Conservation (phyloP, 345 rosid species). For the Hypericum androsaemum region DNA sequence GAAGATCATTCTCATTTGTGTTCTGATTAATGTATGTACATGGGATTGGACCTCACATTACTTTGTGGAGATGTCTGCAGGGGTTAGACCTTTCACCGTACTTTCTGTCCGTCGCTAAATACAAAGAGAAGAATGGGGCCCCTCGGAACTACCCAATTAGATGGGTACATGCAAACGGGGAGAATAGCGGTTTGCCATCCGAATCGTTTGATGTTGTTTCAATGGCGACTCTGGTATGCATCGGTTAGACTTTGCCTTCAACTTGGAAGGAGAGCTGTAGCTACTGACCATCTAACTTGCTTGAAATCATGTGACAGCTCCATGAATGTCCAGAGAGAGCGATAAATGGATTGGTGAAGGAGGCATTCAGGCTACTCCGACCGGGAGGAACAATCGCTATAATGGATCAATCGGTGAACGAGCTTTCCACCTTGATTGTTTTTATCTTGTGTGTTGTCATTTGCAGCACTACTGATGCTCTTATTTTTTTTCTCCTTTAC, state of each 20-base stretch:
- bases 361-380: constrained; percentile 40
- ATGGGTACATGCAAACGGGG: constrained; percentile 59
- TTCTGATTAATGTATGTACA: neutral
- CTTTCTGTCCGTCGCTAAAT: constrained; percentile 56
- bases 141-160: constrained; percentile 28
- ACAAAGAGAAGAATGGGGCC: constrained; percentile 33
- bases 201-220: constrained; percentile 47
- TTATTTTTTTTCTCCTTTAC: constrained; percentile 10
- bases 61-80: constrained; percentile 19
- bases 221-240: constrained; percentile 36
- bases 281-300: too few species aligned
- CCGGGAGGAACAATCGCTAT: constrained; percentile 51
- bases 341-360: constrained; percentile 29
- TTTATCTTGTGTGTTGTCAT: neutral
- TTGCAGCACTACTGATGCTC: constrained; percentile 7
- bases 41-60: neutral
- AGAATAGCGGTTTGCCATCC: constrained; percentile 49
- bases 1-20: neutral
- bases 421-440: neutral
- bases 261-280: too few species aligned
- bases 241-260: too few species aligned
- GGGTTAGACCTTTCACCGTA: constrained; percentile 60
- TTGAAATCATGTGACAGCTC: constrained; percentile 21
- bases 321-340: constrained; percentile 62
- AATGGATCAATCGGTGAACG: constrained; percentile 42